phyloP scores from a whole-genome alignment of 2,329 filamentous ascomycete genomes.

The Penicillium aurantiogriseum region DNA sequence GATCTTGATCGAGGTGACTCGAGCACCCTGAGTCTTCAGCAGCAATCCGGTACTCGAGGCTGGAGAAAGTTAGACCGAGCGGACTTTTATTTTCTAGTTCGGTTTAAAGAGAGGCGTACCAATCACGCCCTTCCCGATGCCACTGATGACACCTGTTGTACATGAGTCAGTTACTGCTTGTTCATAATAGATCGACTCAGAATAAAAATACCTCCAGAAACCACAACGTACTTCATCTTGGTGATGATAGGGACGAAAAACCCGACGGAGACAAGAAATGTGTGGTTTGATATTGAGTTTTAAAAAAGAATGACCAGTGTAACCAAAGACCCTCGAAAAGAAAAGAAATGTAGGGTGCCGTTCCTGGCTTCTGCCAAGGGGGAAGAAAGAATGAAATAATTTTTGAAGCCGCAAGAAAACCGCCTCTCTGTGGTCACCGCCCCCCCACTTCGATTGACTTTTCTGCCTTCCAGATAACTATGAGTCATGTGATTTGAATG shows the following conservation, averaged over 20 bases:
- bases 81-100: background rate
- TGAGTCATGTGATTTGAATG: constrained; percentile 2
- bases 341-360: constrained; percentile 22
- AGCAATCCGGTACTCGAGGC: constrained; percentile 45
- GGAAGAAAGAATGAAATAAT: constrained; percentile 13
- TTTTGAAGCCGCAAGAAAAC: constrained; percentile 9
- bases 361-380: constrained; percentile 20
- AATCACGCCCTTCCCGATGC: constrained; percentile 63
- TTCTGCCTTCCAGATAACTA: constrained; percentile 9
- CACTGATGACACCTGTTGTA: constrained; percentile 45
- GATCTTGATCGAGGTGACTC: constrained; percentile 31
- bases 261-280: background rate
- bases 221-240: constrained; percentile 77
- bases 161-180: constrained; percentile 1
- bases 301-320: background rate
- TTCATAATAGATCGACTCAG: background rate
- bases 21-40: constrained; percentile 29
- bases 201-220: constrained; percentile 63
- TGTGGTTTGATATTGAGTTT: constrained; percentile 3
- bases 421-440: constrained; percentile 10
- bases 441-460: constrained; percentile 15
- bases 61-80: constrained; percentile 7
- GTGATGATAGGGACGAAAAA: constrained; percentile 9
- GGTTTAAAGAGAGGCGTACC: constrained; percentile 27
- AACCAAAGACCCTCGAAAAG: constrained; percentile 2